Conservation (phyloP, 495 filamentous ascomycete species). For the Neurospora hispaniola region DNA sequence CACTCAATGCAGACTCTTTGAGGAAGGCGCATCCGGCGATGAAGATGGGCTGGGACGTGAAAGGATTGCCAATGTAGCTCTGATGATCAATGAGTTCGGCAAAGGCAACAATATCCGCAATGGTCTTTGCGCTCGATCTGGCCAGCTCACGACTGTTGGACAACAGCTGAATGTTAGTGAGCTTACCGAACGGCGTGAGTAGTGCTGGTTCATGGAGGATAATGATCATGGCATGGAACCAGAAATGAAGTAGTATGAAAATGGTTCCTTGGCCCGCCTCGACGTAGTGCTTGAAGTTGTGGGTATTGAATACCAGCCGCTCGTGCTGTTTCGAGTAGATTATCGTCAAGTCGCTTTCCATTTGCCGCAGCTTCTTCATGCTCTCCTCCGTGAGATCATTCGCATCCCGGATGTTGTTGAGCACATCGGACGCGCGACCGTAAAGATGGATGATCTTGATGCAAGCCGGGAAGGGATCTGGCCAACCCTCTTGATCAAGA, state of each 20-base stretch:
- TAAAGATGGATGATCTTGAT: constrained; percentile 78
- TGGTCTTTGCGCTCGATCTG: constrained; percentile 82
- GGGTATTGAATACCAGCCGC: constrained; percentile 65
- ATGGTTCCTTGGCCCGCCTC: constrained; percentile 68
- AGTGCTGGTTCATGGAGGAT: constrained; percentile 74
- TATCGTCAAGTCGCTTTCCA: constrained; percentile 69
- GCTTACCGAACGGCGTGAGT: constrained; percentile 62
- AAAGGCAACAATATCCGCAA: constrained; percentile 73
- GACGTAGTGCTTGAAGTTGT: constrained; percentile 68
- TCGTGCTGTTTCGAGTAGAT: constrained; percentile 66
- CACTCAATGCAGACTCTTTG: constrained; percentile 60
- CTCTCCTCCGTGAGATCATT: constrained; percentile 65
- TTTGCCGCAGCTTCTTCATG: constrained; percentile 51
- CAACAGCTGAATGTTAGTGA: constrained; percentile 51
- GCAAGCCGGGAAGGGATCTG: constrained; percentile 64
- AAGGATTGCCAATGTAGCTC: constrained; percentile 75
- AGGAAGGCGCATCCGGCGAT: constrained; percentile 81
- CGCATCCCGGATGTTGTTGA: constrained; percentile 70
- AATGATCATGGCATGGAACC: constrained; percentile 82
- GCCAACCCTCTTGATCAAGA: constrained; percentile 52
- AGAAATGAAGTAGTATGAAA: constrained; percentile 81
- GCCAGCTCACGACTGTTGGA: constrained; percentile 69
- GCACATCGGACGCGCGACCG: constrained; percentile 66
- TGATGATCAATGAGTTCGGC: constrained; percentile 68
- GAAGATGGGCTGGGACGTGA: constrained; percentile 83